Conservation (phyloP, 371 early-diverging fungal species). For the Chytridium lagenaria region DNA sequence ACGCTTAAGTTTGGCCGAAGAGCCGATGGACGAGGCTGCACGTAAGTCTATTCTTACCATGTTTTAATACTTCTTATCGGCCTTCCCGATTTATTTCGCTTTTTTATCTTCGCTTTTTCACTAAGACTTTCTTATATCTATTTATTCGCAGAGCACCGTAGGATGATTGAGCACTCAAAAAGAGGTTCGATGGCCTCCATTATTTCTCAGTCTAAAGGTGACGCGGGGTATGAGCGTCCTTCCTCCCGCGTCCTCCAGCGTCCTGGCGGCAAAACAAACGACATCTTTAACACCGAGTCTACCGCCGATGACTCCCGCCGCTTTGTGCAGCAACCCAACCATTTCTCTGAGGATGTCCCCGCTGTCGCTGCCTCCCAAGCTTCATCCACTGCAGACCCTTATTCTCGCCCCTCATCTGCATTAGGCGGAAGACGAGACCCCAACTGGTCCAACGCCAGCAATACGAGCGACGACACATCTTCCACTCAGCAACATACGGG, state of each 20-base stretch:
- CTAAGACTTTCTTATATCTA: no score
- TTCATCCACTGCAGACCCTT: background rate
- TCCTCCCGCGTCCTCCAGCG: conserved; percentile 50
- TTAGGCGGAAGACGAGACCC: conserved; percentile 40
- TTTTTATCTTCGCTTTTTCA: no score
- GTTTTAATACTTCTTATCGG: no score
- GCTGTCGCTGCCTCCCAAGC: conserved; percentile 5
- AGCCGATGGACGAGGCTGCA: no score
- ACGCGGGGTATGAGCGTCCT: no score
- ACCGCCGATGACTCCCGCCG: conserved; percentile 39
- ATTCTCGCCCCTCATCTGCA: background rate
- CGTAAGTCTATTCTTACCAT: no score
- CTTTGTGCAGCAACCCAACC: conserved; percentile 21
- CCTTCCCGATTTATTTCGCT: no score
- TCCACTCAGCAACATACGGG: no score
- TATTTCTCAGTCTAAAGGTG: background rate
- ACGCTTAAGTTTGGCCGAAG: conserved; percentile 17
- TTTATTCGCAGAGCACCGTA: no score
- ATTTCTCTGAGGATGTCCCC: conserved; percentile 19
- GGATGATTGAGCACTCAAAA: background rate
- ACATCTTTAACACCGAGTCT: conserved; percentile 44
- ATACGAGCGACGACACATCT: background rate
- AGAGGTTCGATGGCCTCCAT: conserved; percentile 3
- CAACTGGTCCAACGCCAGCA: conserved; percentile 34
- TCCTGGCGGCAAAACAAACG: conserved; percentile 47